phyloP scores from a whole-genome alignment of 23 red algal genomes.

The Gracilaria domingensis region DNA sequence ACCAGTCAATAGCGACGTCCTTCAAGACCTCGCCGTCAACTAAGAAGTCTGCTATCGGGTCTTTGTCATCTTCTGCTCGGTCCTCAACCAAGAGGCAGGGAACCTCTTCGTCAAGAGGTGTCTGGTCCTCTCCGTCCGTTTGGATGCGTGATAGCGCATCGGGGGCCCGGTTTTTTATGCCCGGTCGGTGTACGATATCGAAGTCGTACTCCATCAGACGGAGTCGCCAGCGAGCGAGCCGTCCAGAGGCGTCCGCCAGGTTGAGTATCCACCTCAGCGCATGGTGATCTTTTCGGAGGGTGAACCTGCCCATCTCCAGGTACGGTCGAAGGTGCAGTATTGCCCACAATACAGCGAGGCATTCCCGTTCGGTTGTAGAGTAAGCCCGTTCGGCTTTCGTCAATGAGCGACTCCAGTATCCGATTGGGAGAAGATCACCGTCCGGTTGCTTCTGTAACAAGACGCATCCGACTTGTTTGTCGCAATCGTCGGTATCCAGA shows the following conservation, averaged over 20 bases:
- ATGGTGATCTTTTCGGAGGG: slow-evolving; percentile 22
- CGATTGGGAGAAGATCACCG: slow-evolving; percentile 33
- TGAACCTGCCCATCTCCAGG: slow-evolving; percentile 8
- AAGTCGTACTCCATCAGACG: slow-evolving; percentile 41
- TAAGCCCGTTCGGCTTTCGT: slow-evolving; percentile 29
- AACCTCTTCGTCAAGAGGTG: not conserved
- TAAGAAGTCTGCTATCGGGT: not conserved
- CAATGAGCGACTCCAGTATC: slow-evolving; percentile 51
- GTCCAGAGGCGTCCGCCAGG: not conserved
- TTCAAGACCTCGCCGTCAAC: not conserved
- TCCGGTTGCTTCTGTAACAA: slow-evolving; percentile 49
- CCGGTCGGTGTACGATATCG: slow-evolving; percentile 35
- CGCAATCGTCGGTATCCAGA: slow-evolving; percentile 56
- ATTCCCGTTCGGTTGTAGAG: slow-evolving; percentile 42
- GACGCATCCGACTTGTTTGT: slow-evolving; percentile 15
- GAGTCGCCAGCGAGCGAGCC: slow-evolving; percentile 38
- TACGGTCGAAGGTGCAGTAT: slow-evolving; percentile 48
- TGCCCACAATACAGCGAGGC: slow-evolving; percentile 37
- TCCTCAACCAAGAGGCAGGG: slow-evolving; percentile 20
- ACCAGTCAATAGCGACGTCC: not conserved
- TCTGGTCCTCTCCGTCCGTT: slow-evolving; percentile 22
- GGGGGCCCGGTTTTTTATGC: not conserved
- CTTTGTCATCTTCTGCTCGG: not conserved
- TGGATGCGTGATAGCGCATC: slow-evolving; percentile 30
- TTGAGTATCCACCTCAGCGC: slow-evolving; percentile 44